Conservation (phyloP, 331 rosid genomes). For the Malus hybrid region DNA sequence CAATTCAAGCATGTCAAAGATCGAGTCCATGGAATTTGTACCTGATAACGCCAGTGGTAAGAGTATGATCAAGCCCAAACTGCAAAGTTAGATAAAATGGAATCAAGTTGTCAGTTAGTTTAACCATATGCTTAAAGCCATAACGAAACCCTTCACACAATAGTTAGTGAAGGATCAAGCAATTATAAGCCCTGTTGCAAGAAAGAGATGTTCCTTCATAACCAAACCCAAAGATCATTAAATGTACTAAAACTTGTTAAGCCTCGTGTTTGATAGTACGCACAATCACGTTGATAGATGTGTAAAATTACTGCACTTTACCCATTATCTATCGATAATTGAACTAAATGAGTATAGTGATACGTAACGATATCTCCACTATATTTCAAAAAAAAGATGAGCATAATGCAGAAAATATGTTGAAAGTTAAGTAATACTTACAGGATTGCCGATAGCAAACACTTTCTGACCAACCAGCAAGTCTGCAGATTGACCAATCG, state of each 20-base stretch:
- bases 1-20: neutral
- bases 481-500: slow-evolving; percentile 75
- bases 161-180: neutral
- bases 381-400: neutral
- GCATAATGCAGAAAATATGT: neutral
- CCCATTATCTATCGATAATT: neutral
- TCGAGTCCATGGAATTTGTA: slow-evolving; percentile 16
- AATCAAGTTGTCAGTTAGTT: neutral
- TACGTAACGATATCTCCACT: neutral
- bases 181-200: neutral
- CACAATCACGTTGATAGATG: neutral
- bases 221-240: neutral
- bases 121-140: neutral
- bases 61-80: slow-evolving; percentile 99
- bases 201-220: neutral
- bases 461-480: slow-evolving; percentile 98
- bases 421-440: slow-evolving; percentile 25
- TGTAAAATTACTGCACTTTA: neutral
- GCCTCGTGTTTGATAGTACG: neutral
- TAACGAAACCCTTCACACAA: neutral
- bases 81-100: slow-evolving; percentile 23
- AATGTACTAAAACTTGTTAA: neutral
- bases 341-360: neutral
- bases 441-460: slow-evolving; percentile 94
- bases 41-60: slow-evolving; percentile 97